phyloP scores from a whole-genome alignment of 768 basidiomycete species.

The Calocybe cyanea region DNA sequence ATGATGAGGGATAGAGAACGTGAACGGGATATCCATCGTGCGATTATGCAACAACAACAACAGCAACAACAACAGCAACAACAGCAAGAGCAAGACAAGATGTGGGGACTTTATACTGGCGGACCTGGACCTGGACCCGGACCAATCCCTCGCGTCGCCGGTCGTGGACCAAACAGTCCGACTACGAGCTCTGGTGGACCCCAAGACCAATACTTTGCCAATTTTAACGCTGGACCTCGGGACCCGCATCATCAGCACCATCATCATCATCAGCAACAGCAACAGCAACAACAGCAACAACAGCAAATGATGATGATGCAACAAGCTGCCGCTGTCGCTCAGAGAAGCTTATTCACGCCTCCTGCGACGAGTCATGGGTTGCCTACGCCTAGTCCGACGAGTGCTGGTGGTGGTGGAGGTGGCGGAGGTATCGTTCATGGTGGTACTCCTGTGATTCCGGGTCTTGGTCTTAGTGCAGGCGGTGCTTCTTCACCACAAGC shows the following conservation, averaged over 20 bases:
- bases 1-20: constrained; percentile 5
- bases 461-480: too few relatives aligned
- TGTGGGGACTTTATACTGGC: constrained; percentile 29
- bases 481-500: too few relatives aligned
- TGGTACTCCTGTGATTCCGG: too few relatives aligned
- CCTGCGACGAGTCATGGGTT: constrained; percentile 37
- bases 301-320: constrained; percentile 23
- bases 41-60: constrained; percentile 15
- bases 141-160: constrained; percentile 13
- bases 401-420: too few relatives aligned
- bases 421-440: too few relatives aligned
- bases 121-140: constrained; percentile 17
- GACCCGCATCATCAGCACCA: too few relatives aligned
- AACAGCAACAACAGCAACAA: constrained; percentile 7
- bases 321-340: too few relatives aligned
- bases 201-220: constrained; percentile 2
- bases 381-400: constrained; percentile 20
- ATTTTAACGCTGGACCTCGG: constrained; percentile 2
- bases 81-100: constrained; percentile 21
- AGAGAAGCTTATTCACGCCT: constrained; percentile 37
- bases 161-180: too few relatives aligned
- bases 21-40: constrained; percentile 12
- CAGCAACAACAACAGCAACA: constrained; percentile 14
- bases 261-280: constrained; percentile 8
- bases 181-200: too few relatives aligned